Conservation (phyloP, 2,329 filamentous ascomycete species). For the Monosporascus sp. region DNA sequence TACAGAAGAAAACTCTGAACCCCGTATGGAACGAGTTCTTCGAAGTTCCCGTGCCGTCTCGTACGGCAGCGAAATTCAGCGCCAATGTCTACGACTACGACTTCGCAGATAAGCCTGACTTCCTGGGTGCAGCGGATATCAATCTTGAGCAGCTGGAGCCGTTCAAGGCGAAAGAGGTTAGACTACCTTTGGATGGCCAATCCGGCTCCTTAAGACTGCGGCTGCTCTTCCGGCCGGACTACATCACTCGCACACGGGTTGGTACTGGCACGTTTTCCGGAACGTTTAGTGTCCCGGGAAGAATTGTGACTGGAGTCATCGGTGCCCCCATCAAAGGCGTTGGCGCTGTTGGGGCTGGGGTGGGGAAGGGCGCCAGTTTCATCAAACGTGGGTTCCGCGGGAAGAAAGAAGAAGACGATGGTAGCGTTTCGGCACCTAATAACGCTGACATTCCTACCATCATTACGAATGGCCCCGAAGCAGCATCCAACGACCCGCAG, state of each 20-base stretch:
- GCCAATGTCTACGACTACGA: conserved; percentile 93
- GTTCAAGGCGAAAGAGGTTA: conserved; percentile 73
- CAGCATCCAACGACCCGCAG: conserved; percentile 24
- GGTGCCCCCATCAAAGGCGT: conserved; percentile 93
- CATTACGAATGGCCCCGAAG: conserved; percentile 35
- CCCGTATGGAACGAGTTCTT: conserved; percentile 97
- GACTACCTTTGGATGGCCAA: conserved; percentile 77
- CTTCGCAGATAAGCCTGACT: conserved; percentile 91
- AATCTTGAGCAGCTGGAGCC: conserved; percentile 78
- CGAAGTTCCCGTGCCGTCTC: conserved; percentile 74
- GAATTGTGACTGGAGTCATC: conserved; percentile 75
- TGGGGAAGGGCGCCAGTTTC: conserved; percentile 88
- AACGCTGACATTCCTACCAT: conserved; percentile 38
- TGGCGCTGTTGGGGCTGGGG: conserved; percentile 67
- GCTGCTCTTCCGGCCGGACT: conserved; percentile 88
- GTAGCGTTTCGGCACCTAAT: conserved; percentile 35
- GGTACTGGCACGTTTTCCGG: conserved; percentile 91
- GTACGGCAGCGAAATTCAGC: conserved; percentile 78
- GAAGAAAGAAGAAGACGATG: conserved; percentile 58
- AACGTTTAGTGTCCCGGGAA: conserved; percentile 80
- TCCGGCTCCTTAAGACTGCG: conserved; percentile 78
- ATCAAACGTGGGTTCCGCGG: conserved; percentile 78
- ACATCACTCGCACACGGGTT: conserved; percentile 79
- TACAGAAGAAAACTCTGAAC: conserved; percentile 92
- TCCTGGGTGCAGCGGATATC: conserved; percentile 72